These are phyloP conservation scores for Schwanniomyces sp. DNA, from an alignment of 805 yeast genomes.

Conservation along the genomic window DNA sequence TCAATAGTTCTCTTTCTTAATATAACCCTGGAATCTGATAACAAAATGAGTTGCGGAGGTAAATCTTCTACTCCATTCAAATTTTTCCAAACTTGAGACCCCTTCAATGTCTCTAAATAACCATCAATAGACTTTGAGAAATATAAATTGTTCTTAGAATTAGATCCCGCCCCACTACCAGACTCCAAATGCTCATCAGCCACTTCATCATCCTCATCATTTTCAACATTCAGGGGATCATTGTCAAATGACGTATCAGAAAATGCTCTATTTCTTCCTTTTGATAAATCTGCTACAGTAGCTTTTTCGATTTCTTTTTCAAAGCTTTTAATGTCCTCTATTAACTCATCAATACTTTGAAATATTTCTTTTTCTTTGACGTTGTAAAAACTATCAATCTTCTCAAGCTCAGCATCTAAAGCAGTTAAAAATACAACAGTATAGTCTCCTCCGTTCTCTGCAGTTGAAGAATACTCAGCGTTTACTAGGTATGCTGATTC, in stretches of 20 bases:
- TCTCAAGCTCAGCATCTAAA: constrained; percentile 71
- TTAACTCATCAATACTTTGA: constrained; percentile 53
- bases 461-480: constrained; percentile 24
- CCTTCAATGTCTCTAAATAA: constrained; percentile 36
- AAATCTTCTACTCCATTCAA: constrained; percentile 19
- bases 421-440: constrained; percentile 64
- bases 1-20: constrained; percentile 48
- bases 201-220: constrained; percentile 27
- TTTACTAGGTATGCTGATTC: constrained; percentile 29
- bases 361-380: constrained; percentile 62
- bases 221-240: constrained; percentile 24
- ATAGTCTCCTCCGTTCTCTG: constrained; percentile 41
- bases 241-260: constrained; percentile 17
- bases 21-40: constrained; percentile 51
- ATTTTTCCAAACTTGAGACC: constrained; percentile 31
- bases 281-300: constrained; percentile 2
- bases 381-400: constrained; percentile 73
- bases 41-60: constrained; percentile 33
- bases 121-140: constrained; percentile 29
- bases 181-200: constrained; percentile 4
- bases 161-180: constrained; percentile 1
- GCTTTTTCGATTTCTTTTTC: constrained; percentile 36
- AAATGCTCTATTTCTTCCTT: constrained; percentile 10
- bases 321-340: constrained; percentile 63
- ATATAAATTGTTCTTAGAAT: constrained; percentile 4